Conservation (phyloP, 2,329 filamentous ascomycete species). For the Cercospora sp. region DNA sequence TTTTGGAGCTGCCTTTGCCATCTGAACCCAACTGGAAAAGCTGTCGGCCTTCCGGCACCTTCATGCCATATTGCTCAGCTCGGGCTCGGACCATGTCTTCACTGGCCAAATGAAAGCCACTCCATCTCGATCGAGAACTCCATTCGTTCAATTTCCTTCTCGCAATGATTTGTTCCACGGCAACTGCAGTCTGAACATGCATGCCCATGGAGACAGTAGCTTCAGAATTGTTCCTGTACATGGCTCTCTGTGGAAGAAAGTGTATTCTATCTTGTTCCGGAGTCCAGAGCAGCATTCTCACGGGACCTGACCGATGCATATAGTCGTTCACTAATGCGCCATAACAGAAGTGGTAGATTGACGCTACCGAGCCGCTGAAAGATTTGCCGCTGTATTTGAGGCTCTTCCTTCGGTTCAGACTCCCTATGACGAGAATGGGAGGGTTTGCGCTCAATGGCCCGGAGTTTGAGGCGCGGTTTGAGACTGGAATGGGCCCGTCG, state of each 20-base stretch:
- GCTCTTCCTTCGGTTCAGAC: constrained; percentile 30
- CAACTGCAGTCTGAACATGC: constrained; percentile 51
- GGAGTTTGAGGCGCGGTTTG: constrained; percentile 13
- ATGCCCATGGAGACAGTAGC: constrained; percentile 56
- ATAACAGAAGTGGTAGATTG: constrained; percentile 67
- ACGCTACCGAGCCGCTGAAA: constrained; percentile 13
- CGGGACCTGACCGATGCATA: constrained; percentile 73
- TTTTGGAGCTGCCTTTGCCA: background rate
- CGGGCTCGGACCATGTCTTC: constrained; percentile 49
- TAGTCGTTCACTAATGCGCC: constrained; percentile 46
- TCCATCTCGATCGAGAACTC: constrained; percentile 6
- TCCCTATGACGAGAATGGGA: constrained; percentile 62
- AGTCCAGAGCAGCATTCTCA: constrained; percentile 77
- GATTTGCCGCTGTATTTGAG: background rate
- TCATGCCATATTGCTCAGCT: constrained; percentile 13
- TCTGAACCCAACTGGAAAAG: background rate
- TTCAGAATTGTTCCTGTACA: constrained; percentile 9
- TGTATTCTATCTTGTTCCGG: constrained; percentile 59
- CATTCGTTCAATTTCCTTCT: background rate
- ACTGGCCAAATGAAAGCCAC: constrained; percentile 29
- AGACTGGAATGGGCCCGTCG: constrained; percentile 52
- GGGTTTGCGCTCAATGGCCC: constrained; percentile 61
- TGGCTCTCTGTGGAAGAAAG: constrained; percentile 58
- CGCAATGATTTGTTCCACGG: constrained; percentile 10
- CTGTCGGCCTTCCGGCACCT: constrained; percentile 9